Evolutionary conservation across 345 rosid species (phyloP).

Genomic region (Sisymbrium altissimum): DNA sequence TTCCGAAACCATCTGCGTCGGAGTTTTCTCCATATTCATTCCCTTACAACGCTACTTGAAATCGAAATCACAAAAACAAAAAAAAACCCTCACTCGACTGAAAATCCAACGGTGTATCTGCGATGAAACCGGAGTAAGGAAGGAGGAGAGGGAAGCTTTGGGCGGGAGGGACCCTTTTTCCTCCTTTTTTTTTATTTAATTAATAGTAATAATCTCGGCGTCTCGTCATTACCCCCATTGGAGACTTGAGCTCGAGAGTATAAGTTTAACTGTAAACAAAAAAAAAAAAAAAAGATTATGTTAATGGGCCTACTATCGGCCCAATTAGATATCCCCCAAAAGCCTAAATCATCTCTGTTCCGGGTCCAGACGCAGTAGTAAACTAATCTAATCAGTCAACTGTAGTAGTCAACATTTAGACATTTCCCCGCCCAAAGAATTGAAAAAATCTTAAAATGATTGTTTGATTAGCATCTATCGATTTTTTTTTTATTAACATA

Average conservation of each 20-base stretch:
- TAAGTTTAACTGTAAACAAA: no score
- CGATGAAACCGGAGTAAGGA: slow-evolving; percentile 8
- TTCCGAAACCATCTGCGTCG: slow-evolving; percentile 47
- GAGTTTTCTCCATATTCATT: slow-evolving; percentile 53
- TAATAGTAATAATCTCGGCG: not conserved
- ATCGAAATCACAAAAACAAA: not conserved
- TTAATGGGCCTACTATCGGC: not conserved
- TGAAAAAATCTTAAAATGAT: not conserved
- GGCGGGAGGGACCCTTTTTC: slow-evolving; percentile 21
- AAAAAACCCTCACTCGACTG: slow-evolving; percentile 16
- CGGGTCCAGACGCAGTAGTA: not conserved
- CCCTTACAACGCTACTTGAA: not conserved
- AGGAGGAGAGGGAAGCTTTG: slow-evolving; percentile 16
- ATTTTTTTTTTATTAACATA: not conserved
- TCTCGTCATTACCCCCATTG: not conserved
- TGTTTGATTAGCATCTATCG: not conserved
- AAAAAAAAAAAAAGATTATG: not conserved
- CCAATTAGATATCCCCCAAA: not conserved
- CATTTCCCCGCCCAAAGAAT: no score
- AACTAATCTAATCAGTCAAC: not conserved
- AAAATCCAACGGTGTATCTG: slow-evolving; percentile 15
- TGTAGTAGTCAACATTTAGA: not conserved
- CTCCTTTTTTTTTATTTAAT: not conserved
- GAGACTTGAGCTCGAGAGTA: not conserved
- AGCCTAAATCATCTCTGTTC: not conserved